Conservation (phyloP, 192 early-diverging fungal species). For the Geranomyces michiganensis region DNA sequence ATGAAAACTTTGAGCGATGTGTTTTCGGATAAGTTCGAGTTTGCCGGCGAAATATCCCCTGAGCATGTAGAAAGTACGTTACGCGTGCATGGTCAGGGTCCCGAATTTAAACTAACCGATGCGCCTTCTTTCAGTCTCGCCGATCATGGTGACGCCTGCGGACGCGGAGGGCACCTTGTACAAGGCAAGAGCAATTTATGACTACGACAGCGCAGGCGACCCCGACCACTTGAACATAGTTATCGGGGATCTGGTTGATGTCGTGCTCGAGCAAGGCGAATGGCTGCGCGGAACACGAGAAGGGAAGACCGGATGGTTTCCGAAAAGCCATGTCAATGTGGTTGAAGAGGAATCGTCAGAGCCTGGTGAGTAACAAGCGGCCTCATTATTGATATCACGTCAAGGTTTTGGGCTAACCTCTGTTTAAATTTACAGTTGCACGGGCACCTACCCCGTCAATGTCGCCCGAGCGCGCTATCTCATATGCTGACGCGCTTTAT, state of each 20-base stretch:
- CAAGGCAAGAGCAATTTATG: slow-evolving; percentile 46
- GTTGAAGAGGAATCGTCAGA: slow-evolving; percentile 39
- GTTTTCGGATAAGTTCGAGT: slow-evolving; percentile 28
- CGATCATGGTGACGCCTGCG: neutral
- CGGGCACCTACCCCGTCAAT: slow-evolving; percentile 26
- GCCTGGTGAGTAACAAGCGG: neutral
- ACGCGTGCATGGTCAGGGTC: neutral
- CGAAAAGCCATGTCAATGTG: slow-evolving; percentile 58
- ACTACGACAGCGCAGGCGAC: slow-evolving; percentile 48
- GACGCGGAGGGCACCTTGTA: slow-evolving; percentile 25
- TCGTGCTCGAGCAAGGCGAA: slow-evolving; percentile 66
- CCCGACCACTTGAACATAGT: slow-evolving; percentile 58
- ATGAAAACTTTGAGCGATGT: slow-evolving; percentile 15
- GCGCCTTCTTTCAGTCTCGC: neutral
- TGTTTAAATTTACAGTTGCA: neutral
- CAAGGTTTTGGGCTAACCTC: neutral
- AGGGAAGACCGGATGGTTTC: slow-evolving; percentile 60
- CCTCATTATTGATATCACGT: no score
- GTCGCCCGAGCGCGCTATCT: slow-evolving; percentile 3
- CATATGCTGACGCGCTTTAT: slow-evolving; percentile 41
- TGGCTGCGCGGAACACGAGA: slow-evolving; percentile 64
- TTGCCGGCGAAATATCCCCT: no score
- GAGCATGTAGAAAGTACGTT: neutral
- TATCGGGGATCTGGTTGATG: slow-evolving; percentile 55
- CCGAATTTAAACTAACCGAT: neutral